A percentile compares a stretch with the other conserved stretches of the same genome.
Evolutionary conservation across 2,329 filamentous ascomycete species (phyloP).

Genomic region (Fusarium transvaalense): DNA sequence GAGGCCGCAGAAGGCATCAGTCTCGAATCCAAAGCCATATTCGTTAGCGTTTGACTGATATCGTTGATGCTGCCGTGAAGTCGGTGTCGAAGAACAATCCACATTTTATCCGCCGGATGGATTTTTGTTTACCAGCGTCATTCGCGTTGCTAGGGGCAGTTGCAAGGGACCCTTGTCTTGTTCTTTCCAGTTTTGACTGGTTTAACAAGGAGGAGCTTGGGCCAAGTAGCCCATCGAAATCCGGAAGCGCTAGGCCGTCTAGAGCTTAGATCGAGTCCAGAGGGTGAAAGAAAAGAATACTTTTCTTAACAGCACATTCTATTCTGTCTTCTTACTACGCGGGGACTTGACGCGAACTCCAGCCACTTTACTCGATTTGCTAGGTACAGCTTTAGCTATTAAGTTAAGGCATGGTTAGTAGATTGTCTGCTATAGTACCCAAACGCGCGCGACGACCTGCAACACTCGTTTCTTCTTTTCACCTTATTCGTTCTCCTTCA

Average conservation of each 20-base stretch:
- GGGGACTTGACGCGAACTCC: conserved; percentile 30
- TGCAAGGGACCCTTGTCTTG: conserved; percentile 34
- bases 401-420: not conserved
- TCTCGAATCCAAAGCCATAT: conserved; percentile 59
- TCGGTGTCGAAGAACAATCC: conserved; percentile 57
- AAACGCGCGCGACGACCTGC: conserved; percentile 14
- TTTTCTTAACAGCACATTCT: not conserved
- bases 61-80: conserved; percentile 56
- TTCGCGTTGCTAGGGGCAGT: conserved; percentile 54
- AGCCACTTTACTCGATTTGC: conserved; percentile 33
- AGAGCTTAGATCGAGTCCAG: not conserved
- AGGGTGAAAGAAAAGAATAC: conserved; percentile 21
- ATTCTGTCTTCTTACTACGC: conserved; percentile 28
- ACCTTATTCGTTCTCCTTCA: conserved; percentile 26
- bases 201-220: conserved; percentile 30
- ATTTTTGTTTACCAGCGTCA: conserved; percentile 54
- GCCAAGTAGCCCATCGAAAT: conserved; percentile 22
- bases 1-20: conserved; percentile 58
- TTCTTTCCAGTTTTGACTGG: conserved; percentile 29
- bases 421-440: not conserved
- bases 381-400: not conserved
- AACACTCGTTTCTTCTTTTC: conserved; percentile 14
- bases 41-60: conserved; percentile 56
- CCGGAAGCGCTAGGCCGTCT: not conserved
- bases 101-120: conserved; percentile 49